phyloP scores from a whole-genome alignment of 495 filamentous ascomycete species.

The Trichoderma reesei region DNA sequence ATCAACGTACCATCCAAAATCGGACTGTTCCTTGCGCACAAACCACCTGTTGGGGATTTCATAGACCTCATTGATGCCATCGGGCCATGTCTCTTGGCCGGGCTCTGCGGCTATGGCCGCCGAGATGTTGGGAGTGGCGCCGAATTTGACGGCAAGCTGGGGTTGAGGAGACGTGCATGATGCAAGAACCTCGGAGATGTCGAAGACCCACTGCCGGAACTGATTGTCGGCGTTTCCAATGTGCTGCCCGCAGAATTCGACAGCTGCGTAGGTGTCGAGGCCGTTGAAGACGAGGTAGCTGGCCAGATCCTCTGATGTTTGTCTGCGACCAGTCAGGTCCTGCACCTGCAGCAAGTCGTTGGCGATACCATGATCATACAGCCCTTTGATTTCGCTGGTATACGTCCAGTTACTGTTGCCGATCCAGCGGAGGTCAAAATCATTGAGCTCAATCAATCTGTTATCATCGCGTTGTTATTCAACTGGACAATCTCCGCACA shows the following conservation, averaged over 20 bases:
- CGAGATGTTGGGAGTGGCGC: constrained; percentile 2
- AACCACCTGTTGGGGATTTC: constrained; percentile 51
- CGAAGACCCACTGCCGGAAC: constrained; percentile 62
- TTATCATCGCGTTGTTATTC: constrained; percentile 23
- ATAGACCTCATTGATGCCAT: constrained; percentile 34
- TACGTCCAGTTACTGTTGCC: constrained; percentile 54
- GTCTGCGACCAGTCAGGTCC: constrained; percentile 8
- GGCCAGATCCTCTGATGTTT: constrained; percentile 14
- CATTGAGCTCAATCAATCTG: constrained; percentile 38
- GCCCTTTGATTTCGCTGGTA: constrained; percentile 35
- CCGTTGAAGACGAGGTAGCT: constrained; percentile 56
- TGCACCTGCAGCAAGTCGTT: not conserved
- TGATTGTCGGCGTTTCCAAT: constrained; percentile 62
- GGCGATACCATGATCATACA: constrained; percentile 28
- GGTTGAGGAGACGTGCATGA: constrained; percentile 23
- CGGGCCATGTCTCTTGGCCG: constrained; percentile 44
- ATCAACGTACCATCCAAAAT: constrained; percentile 45
- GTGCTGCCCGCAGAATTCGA: constrained; percentile 48
- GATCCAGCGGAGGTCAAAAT: constrained; percentile 55
- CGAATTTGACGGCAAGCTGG: not conserved
- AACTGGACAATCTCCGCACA: constrained; percentile 4
- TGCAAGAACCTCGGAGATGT: constrained; percentile 44
- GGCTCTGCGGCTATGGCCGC: constrained; percentile 41
- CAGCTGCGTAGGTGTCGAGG: constrained; percentile 55
- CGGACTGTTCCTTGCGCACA: constrained; percentile 59